Evolutionary conservation across 2,329 filamentous ascomycete genomes (phyloP), one percentile per base, ranked within the genome.

Genomic region (Grosmannia huntii): DNA sequence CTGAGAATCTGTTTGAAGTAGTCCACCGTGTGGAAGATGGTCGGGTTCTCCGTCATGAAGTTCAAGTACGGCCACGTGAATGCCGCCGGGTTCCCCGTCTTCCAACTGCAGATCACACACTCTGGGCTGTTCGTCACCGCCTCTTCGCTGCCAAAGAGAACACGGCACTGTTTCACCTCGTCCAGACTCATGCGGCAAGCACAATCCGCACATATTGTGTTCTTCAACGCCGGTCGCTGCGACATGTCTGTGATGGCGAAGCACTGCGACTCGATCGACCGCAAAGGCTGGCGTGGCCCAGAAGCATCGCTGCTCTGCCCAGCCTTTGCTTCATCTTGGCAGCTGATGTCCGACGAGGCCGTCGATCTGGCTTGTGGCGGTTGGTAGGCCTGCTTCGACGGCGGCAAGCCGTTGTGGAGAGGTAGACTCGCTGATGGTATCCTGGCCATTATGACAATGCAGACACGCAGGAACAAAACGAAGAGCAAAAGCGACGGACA

Each of bases 31-130:
- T 99, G 94, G 71, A 95, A 99, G 53, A 96, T 82, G 10, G 94
- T 97, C 0, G 94, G 94, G 68, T 96, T 96, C 62, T 87, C 80
- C 51, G 84, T 87, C 75, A 97, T 81, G 69, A 96, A 97, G 56
- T 89, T 80, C 69, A 87, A 86, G 70, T 95, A 96, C 0, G 90
- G 89, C 72, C 90, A 78, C 10, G 89, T 87, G 70, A 90, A 95
- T 60, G 77, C 78, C 66, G 84, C 83, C 5, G 83, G 80, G 57
- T 75, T 73, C 63, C 71, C 67, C 57, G 73, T 68, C 62, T 67
- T 67, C 51, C 72, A 64, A 57, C 68, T 65, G 65, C 73, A 75
- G 53, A 75, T 65, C 19, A 64, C 67, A 59, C 73, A 76, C 7
- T 41, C 50, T 19, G 11, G 23, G 16, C 27, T 23, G 44, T 21